Evolutionary conservation across 305 asterid species (phyloP).

Genomic region (Solanum aculeatissimum): DNA sequence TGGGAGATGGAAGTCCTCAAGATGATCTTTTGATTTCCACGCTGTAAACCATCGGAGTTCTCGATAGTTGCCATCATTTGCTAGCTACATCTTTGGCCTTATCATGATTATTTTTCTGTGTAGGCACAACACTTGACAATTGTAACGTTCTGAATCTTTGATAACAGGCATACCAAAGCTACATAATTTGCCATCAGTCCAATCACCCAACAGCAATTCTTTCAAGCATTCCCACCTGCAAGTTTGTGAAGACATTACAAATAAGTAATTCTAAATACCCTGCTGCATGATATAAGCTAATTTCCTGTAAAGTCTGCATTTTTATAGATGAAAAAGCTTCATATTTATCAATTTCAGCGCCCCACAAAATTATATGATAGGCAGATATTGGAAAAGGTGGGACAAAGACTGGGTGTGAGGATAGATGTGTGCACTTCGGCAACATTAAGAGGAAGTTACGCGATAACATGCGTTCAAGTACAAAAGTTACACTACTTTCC

Average conservation of each 20-base stretch:
- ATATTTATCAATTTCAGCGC: neutral
- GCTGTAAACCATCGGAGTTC: conserved; percentile 36
- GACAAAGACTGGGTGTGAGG: too few relatives aligned
- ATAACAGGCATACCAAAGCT: conserved; percentile 89
- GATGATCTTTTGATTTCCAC: conserved; percentile 19
- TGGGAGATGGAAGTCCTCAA: conserved; percentile 34
- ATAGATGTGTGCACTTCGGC: too few relatives aligned
- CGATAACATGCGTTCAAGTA: too few relatives aligned
- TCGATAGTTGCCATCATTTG: conserved; percentile 67
- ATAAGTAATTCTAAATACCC: neutral
- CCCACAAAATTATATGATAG: too few relatives aligned
- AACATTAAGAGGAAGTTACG: too few relatives aligned
- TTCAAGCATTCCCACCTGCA: conserved; percentile 90
- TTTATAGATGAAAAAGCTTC: neutral
- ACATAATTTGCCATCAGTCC: conserved; percentile 77
- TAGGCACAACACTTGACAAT: conserved; percentile 79
- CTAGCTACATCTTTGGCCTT: conserved; percentile 57
- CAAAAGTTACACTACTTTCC: too few relatives aligned
- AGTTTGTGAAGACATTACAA: neutral
- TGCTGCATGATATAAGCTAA: neutral
- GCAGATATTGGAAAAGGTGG: too few relatives aligned
- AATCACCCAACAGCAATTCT: conserved; percentile 68
- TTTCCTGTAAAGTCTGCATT: neutral
- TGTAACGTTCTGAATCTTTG: conserved; percentile 85
- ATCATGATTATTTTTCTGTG: conserved; percentile 52